Conservation (phyloP, 495 filamentous ascomycete species). For the Aspergillus egyptiacus region DNA sequence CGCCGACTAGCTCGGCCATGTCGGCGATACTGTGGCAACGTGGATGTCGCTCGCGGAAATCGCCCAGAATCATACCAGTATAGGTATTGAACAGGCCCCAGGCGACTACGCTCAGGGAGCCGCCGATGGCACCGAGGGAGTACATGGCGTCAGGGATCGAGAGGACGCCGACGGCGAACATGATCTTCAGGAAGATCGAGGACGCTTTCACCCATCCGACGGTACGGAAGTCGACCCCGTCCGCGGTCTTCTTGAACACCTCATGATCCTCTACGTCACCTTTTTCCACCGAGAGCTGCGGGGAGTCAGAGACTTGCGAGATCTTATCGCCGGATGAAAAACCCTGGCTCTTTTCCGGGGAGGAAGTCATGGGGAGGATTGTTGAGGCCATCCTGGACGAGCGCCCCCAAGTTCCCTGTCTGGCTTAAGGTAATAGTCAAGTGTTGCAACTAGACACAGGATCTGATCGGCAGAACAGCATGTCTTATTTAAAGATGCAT, state of each 20-base stretch:
- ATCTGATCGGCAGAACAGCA: too few relatives aligned
- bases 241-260: conserved; percentile 46
- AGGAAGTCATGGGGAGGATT: too few relatives aligned
- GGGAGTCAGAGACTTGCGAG: too few relatives aligned
- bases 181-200: conserved; percentile 48
- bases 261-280: conserved; percentile 19
- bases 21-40: conserved; percentile 56
- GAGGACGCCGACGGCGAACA: conserved; percentile 53
- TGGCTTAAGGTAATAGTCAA: too few relatives aligned
- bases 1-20: conserved; percentile 40
- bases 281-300: too few relatives aligned
- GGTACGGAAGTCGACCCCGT: conserved; percentile 48
- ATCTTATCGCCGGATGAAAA: too few relatives aligned
- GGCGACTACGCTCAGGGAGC: conserved; percentile 50
- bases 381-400: too few relatives aligned
- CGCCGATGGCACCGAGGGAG: conserved; percentile 52
- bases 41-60: conserved; percentile 31
- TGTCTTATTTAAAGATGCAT: too few relatives aligned
- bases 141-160: conserved; percentile 57
- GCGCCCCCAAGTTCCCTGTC: too few relatives aligned
- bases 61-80: conserved; percentile 27
- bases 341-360: too few relatives aligned
- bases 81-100: conserved; percentile 59
- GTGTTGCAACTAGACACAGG: too few relatives aligned
- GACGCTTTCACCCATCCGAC: conserved; percentile 49